Evolutionary conservation across 257 asterid species (phyloP).

Genomic region (Solanum appendiculatum): DNA sequence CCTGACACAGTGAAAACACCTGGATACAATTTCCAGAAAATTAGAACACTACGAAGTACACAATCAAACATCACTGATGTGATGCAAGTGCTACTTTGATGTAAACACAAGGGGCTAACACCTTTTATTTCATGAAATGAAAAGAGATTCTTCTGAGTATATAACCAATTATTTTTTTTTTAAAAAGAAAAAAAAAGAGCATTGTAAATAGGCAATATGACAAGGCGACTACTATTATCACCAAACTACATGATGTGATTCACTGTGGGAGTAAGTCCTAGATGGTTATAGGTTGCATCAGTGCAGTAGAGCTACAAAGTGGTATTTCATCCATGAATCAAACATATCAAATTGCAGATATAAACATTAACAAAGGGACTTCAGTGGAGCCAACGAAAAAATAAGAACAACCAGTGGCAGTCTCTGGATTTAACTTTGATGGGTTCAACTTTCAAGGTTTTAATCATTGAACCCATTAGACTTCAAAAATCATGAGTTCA

Average conservation of each 20-base stretch:
- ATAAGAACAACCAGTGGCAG: neutral
- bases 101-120: neutral
- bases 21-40: constrained; percentile 19
- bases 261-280: neutral
- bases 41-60: neutral
- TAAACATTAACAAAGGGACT: neutral
- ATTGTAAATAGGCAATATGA: neutral
- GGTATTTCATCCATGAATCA: neutral
- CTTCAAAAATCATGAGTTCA: neutral
- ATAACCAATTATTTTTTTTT: neutral
- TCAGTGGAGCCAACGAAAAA: neutral
- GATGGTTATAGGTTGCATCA: neutral
- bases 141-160: neutral
- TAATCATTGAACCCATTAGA: neutral
- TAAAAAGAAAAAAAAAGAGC: neutral
- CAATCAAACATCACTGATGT: neutral
- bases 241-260: neutral
- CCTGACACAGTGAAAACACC: constrained; percentile 95
- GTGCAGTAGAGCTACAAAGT: neutral
- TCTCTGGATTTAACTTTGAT: neutral
- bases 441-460: neutral
- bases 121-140: neutral
- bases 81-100: neutral
- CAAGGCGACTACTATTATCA: neutral
- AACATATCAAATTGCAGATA: neutral